phyloP scores from a whole-genome alignment of 2,329 filamentous ascomycete species.

The Davidsoniella eucalypti region DNA sequence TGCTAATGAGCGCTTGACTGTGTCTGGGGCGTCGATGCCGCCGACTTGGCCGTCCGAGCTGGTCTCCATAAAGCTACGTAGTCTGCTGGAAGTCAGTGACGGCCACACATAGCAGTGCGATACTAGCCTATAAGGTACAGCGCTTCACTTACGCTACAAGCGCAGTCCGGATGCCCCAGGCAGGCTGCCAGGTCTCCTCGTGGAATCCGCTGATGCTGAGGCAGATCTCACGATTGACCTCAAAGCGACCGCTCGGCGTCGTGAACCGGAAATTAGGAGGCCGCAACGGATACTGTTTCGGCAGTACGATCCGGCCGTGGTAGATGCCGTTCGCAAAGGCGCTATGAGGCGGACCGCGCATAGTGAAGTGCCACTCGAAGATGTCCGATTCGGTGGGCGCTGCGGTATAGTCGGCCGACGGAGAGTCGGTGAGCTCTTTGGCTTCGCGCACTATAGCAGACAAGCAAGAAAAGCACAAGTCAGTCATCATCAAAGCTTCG shows the following conservation, averaged over 20 bases:
- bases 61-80: slow-evolving; percentile 86
- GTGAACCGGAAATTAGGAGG: slow-evolving; percentile 93
- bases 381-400: slow-evolving; percentile 75
- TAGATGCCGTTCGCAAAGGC: slow-evolving; percentile 73
- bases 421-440: slow-evolving; percentile 61
- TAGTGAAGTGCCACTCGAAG: slow-evolving; percentile 97
- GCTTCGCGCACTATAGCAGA: slow-evolving; percentile 61
- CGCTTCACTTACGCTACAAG: slow-evolving; percentile 39
- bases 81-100: slow-evolving; percentile 19
- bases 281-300: slow-evolving; percentile 74
- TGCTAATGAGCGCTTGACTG: slow-evolving; percentile 53
- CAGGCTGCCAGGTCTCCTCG: slow-evolving; percentile 97
- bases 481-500: not conserved
- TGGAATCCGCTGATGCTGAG: slow-evolving; percentile 87
- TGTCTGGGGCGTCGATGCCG: slow-evolving; percentile 61
- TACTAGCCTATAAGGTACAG: not conserved
- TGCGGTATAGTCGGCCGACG: slow-evolving; percentile 74
- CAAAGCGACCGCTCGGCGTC: slow-evolving; percentile 82
- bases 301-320: slow-evolving; percentile 86
- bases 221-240: slow-evolving; percentile 93
- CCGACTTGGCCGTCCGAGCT: slow-evolving; percentile 78
- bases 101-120: not conserved
- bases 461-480: not conserved
- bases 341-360: slow-evolving; percentile 73
- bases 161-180: slow-evolving; percentile 89